Base-by-base conservation (phyloP, 768 basidiomycete species). In the Candolleomyces efflorescens region DNA sequence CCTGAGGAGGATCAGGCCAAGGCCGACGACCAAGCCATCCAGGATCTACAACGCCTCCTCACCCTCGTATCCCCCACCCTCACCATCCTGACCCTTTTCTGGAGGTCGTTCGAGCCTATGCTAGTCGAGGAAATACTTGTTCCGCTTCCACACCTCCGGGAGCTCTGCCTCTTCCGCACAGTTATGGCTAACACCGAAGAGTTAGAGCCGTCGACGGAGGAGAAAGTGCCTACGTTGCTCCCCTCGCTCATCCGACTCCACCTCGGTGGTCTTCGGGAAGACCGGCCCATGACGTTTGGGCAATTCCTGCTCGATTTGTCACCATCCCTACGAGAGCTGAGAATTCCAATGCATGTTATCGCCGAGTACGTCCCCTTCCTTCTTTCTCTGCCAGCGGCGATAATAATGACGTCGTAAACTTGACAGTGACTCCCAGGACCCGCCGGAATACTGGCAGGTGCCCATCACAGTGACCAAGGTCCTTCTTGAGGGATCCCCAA, bases 191-290 rank as follows among this genome's bases (percentile, higher is more conserved):
- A 57, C 5, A 32, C 32, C 1, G 47, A 50, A 23, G 56, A 49
- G 32, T 27, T 51, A 12, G 56, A 57, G 7, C 56, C 56, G 9
- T 26, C 49, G 39, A 57, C 56, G 13, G 56, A 57, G 2, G 56
- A 57, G 17, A 13, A 18, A 11, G 37, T 37, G 3, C 48, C 37
- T 10, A 5, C 37, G 5, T 48, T 50, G 9, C 50, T 57, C 37
- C 56, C 56, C 15, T 24, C 48, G 18, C 48, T 57, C 23, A n/a
- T 10, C 5, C 26, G 56, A 10, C 48, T 57, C 24, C 56, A 57
- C 24, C 26, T 57, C 17, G 36, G 36, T 27, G 56, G 56, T 11
- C 50, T 50, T 37, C 13, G 38, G 3, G 56, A 57, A n/a, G 13
- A 37, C 17, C 36, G 56, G 6, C 56, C 56, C 5, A 51, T 24